A percentile compares a stretch with the other conserved stretches of the same genome.
Evolutionary conservation across 2,329 filamentous ascomycete species (phyloP).

Genomic region (Balansia obtecta): DNA sequence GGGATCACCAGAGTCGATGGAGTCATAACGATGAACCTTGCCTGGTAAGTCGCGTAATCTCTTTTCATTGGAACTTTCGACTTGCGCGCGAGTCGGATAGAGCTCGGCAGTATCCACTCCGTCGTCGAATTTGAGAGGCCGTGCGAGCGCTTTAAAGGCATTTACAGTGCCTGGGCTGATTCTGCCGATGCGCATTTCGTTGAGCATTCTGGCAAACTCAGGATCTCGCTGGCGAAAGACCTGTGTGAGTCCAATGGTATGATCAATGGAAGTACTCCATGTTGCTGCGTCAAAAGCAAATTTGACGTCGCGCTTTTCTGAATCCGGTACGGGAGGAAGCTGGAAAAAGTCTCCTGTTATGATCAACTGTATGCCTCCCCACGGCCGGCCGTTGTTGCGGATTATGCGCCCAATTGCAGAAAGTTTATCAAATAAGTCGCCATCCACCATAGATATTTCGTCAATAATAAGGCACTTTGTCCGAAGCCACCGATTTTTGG

Average conservation of each 20-base stretch:
- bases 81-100: constrained; percentile 83
- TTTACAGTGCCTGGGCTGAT: constrained; percentile 65
- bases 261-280: constrained; percentile 85
- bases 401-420: constrained; percentile 76
- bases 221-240: constrained; percentile 92
- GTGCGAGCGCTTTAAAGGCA: constrained; percentile 60
- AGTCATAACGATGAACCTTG: constrained; percentile 53
- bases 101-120: constrained; percentile 65
- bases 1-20: constrained; percentile 64
- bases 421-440: constrained; percentile 91
- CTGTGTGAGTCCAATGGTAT: constrained; percentile 89
- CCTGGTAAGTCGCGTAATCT: constrained; percentile 65
- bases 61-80: constrained; percentile 70
- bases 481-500: constrained; percentile 75
- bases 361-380: constrained; percentile 90
- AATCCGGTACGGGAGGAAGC: constrained; percentile 81
- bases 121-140: constrained; percentile 62
- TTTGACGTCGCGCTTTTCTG: constrained; percentile 54
- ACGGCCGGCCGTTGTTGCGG: constrained; percentile 81
- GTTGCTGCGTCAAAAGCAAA: constrained; percentile 90
- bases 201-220: constrained; percentile 85
- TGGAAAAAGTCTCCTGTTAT: constrained; percentile 98
- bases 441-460: constrained; percentile 97
- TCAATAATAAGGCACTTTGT: constrained; percentile 85
- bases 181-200: constrained; percentile 88